Evolutionary conservation across 2,329 filamentous ascomycete genomes (phyloP), one percentile per base, ranked within the genome.

Genomic region (Sclerotinia trifoliorum): DNA sequence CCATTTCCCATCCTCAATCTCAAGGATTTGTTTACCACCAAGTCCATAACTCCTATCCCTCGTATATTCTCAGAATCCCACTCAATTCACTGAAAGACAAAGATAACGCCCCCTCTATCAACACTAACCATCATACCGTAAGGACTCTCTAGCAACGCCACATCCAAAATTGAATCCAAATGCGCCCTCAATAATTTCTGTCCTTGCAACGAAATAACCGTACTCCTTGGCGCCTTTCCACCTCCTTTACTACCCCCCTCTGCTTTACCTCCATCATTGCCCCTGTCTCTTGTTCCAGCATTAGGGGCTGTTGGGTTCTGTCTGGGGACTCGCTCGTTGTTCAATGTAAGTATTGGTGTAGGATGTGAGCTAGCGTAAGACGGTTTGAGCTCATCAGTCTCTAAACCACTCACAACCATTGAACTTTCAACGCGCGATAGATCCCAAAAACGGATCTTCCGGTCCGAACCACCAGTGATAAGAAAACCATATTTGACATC

Each of bases 381-480:
- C n/a, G 93, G 90, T 76, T 88, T 89, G 46, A 86, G 81, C 69
- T 93, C 89, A 46, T 93, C 90, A 2, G 82, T 79, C 68, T 87
- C 86, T 15, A 93, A 82, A 0, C 94, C 94, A 77, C 91, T 96
- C 71, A 96, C 89, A 19, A 97, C 85, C 67, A 85, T 83, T 52
- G 92, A 97, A 69, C 88, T 86, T 75, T 97, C 93, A 13, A 92
- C 84, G 13, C 89, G 88, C 13, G 87, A 84, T 19, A 95, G 84
- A 76, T 99, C 94, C 95, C 95, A 99, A 80, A 96, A 98, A 13
- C 95, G 88, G 24, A 99, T 86, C 79, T 92, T 95, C 80, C 91
- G 92, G 79, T 98, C 95, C 15, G 91, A 91, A 0, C 94, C 94
- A 24, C 90, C 94, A 0, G 93, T 95, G 49, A 99, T 81, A 58